Conservation (phyloP, 2,329 filamentous ascomycete genomes). For the Penicillium hordei region DNA sequence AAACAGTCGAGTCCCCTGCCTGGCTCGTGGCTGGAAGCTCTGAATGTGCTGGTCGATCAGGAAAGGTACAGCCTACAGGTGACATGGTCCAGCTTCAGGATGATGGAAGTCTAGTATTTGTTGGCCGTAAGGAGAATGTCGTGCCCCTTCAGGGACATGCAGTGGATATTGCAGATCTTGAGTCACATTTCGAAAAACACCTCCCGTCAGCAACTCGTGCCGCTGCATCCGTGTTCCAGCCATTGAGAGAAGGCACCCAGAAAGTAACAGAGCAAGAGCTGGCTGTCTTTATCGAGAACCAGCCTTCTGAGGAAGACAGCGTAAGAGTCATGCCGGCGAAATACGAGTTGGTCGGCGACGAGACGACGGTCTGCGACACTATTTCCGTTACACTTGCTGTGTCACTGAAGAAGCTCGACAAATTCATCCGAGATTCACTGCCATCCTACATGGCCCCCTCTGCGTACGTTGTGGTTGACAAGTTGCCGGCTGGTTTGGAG, state of each 20-base stretch:
- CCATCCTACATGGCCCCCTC: slow-evolving; percentile 49
- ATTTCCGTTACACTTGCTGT: slow-evolving; percentile 35
- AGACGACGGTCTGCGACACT: slow-evolving; percentile 19
- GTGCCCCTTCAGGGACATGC: slow-evolving; percentile 40
- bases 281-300: slow-evolving; percentile 38
- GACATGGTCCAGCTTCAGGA: slow-evolving; percentile 34
- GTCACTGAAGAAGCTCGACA: slow-evolving; percentile 45
- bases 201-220: slow-evolving; percentile 35
- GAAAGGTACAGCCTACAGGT: slow-evolving; percentile 33
- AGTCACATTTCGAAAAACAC: slow-evolving; percentile 38
- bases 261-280: slow-evolving; percentile 22
- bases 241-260: slow-evolving; percentile 13
- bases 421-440: slow-evolving; percentile 44
- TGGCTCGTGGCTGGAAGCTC: slow-evolving; percentile 39
- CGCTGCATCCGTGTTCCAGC: slow-evolving; percentile 29
- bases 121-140: slow-evolving; percentile 37
- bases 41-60: slow-evolving; percentile 29
- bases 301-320: slow-evolving; percentile 23
- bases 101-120: slow-evolving; percentile 31
- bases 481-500: slow-evolving; percentile 31
- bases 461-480: slow-evolving; percentile 45
- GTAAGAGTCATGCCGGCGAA: slow-evolving; percentile 29
- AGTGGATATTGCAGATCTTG: slow-evolving; percentile 43
- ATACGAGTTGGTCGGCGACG: slow-evolving; percentile 15
- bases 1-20: slow-evolving; percentile 23